Evolutionary conservation across 169 alveolate species (phyloP).

Genomic region (Cystoisospora suis): DNA sequence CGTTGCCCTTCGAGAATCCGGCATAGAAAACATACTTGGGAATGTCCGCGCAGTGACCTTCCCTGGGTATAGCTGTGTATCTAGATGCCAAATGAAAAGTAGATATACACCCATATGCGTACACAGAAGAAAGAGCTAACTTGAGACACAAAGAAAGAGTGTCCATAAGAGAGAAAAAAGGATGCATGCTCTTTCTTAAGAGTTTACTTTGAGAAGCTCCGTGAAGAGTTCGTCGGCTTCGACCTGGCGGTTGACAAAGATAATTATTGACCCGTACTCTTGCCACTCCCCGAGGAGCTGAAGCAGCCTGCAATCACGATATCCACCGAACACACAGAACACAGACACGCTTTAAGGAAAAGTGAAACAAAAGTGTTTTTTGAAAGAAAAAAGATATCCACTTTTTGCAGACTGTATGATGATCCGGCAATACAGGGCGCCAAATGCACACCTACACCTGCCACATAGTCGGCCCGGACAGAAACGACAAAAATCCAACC

Average conservation of each 20-base stretch:
- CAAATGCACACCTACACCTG: background rate
- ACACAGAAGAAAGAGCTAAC: no score
- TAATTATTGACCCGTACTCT: constrained; percentile 93
- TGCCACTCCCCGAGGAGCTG: constrained; percentile 96
- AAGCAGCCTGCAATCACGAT: constrained; percentile 79
- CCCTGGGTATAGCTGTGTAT: no score
- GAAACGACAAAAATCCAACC: background rate
- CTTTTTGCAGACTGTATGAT: background rate
- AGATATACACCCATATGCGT: no score
- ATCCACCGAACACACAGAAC: background rate
- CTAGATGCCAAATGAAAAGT: no score
- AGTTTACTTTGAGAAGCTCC: constrained; percentile 75
- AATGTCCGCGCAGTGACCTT: no score
- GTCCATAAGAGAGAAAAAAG: no score
- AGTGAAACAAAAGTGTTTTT: background rate
- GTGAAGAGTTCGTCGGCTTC: constrained; percentile 96
- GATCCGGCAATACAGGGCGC: background rate
- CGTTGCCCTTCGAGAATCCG: no score
- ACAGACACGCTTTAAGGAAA: background rate
- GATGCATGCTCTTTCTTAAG: no score
- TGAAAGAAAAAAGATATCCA: background rate
- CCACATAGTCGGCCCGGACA: background rate
- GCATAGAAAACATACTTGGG: no score
- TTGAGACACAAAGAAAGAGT: no score
- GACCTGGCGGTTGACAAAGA: constrained; percentile 95